Base-by-base conservation (phyloP, 2,329 filamentous ascomycete genomes). In the Paraphaeosphaeria sporulosa region DNA sequence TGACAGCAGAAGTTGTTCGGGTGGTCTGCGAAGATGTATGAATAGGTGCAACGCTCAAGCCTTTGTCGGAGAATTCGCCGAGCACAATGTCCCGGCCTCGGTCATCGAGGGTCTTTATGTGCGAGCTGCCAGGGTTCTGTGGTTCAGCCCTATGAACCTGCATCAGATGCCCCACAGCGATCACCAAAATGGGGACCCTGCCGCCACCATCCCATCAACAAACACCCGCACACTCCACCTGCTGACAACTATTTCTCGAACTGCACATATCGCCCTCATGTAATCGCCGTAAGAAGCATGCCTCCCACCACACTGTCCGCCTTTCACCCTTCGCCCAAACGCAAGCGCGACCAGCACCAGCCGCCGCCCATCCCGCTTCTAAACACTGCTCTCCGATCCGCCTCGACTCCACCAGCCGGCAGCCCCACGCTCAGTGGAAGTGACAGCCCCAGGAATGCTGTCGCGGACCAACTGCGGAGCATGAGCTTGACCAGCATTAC, bases 261-360 rank as follows among this genome's bases (percentile, higher is more conserved):
- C 44, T 47, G 53, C 57, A 54, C 56, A 30, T 55, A 49, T 55
- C 57, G 64, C 59, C 64, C 67, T 59, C 70, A 74, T 74, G 72
- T 74, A 68, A 72, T 49, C 62, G 54, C 25, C 48, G 46, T 64
- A 50, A 59, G 64, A 69, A 71, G 65, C 56, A 76, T 77, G 75
- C 72, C 71, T 65, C 67, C 73, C 55, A 75, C 71, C 55, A 71
- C 73, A 59, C 67, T 76, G 55, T 71, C 64, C 21, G 59, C 65
- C 48, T 51, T 69, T 58, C 62, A 74, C 55, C 72, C 75, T 21
- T 77, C 75, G 38, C 75, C 76, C n/a, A 77, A 77, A 67, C 75
- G 75, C 59, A 78, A 78, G 68, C 75, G 76, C 61, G 73, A 76
- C 49, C 71, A 71, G 36, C 64, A 77, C 49, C 71, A 71, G 36